Conservation (phyloP, 2,329 filamentous ascomycete species). For the Colletotrichum kahawae region DNA sequence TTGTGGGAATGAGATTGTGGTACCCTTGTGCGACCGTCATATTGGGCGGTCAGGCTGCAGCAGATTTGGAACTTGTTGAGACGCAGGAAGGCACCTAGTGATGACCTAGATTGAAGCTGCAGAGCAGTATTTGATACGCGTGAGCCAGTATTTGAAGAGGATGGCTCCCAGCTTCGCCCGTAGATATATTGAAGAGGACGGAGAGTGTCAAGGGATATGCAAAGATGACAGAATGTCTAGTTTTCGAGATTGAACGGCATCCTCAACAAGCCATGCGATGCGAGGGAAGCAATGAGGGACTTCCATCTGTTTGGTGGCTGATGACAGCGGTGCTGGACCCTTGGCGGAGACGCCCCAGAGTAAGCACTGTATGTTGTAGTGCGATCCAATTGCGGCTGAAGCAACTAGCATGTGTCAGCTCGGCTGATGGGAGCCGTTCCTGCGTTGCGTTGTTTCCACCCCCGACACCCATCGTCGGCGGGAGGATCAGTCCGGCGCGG, state of each 20-base stretch:
- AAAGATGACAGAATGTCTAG: neutral
- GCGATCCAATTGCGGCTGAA: constrained; percentile 3
- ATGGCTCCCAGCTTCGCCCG: neutral
- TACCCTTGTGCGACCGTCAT: constrained; percentile 13
- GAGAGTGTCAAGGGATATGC: neutral
- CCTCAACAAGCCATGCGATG: neutral
- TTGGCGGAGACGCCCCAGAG: neutral
- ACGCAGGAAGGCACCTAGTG: neutral
- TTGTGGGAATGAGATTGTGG: constrained; percentile 15
- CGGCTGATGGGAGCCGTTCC: neutral
- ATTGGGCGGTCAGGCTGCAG: neutral
- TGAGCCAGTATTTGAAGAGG: neutral
- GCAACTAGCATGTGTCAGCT: neutral
- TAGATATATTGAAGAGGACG: neutral
- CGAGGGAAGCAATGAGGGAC: neutral
- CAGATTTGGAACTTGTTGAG: neutral
- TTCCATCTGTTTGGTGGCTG: neutral
- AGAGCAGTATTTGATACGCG: neutral
- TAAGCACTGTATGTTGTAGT: constrained; percentile 4
- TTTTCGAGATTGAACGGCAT: neutral
- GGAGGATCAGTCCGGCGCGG: neutral
- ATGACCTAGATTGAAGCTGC: neutral
- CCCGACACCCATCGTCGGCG: neutral
- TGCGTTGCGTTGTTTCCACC: neutral
- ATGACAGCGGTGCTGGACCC: neutral